phyloP scores from a whole-genome alignment of 2,329 filamentous ascomycete species.

The Thielaviopsis musarum region DNA sequence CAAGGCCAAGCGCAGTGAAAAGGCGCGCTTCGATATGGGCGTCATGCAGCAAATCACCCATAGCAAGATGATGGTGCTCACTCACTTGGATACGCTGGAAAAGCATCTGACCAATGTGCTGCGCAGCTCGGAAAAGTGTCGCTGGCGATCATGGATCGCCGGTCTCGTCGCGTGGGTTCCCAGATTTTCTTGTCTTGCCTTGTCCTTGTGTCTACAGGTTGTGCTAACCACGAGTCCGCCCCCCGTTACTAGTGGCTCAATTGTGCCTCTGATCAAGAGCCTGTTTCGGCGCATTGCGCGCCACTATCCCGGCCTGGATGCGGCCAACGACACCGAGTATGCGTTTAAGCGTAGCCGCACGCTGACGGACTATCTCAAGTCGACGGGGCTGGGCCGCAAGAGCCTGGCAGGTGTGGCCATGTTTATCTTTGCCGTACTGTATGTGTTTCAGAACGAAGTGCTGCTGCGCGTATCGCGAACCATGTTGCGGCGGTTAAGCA shows the following conservation, averaged over 20 bases:
- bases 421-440: constrained; percentile 39
- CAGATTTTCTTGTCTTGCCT: constrained; percentile 10
- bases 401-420: constrained; percentile 31
- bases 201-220: constrained; percentile 11
- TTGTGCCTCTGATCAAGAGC: constrained; percentile 9
- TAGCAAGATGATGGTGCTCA: not conserved
- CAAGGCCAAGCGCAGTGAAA: not conserved
- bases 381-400: constrained; percentile 26
- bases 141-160: constrained; percentile 11
- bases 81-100: constrained; percentile 4
- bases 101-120: constrained; percentile 7
- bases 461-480: constrained; percentile 36
- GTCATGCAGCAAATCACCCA: constrained; percentile 2
- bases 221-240: constrained; percentile 9
- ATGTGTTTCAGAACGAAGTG: constrained; percentile 43
- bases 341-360: constrained; percentile 35
- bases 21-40: not conserved
- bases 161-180: constrained; percentile 12
- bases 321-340: constrained; percentile 36
- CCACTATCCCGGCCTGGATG: constrained; percentile 2
- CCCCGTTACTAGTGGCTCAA: constrained; percentile 10
- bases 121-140: constrained; percentile 10
- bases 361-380: constrained; percentile 32
- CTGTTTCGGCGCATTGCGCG: constrained; percentile 7
- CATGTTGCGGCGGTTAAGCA: constrained; percentile 27